phyloP scores from a whole-genome alignment of 75 land plant species.

The Pinus albicaulis region DNA sequence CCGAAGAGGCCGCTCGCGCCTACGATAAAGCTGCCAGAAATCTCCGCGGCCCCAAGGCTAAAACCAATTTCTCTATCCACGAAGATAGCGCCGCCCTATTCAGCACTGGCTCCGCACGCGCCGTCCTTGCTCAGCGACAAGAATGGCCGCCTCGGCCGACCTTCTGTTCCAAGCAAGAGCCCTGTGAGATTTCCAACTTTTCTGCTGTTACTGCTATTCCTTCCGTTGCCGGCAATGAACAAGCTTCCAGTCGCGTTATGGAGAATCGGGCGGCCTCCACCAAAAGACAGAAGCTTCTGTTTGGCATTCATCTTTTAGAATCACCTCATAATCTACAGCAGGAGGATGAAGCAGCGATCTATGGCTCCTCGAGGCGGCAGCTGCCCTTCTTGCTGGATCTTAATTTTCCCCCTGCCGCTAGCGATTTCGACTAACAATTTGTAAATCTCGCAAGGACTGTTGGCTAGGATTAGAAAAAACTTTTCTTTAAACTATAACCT shows the following conservation, averaged over 20 bases:
- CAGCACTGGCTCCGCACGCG: not conserved
- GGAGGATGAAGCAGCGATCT: not conserved
- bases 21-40: constrained; percentile 38
- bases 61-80: constrained; percentile 25
- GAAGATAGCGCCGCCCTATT: not conserved
- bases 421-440: not conserved
- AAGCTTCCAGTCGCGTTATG: not conserved
- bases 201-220: not conserved
- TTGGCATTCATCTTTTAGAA: not conserved
- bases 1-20: constrained; percentile 38
- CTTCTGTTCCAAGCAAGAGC: not conserved
- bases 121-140: not conserved
- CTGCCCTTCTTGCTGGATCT: not conserved
- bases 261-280: not conserved
- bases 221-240: not conserved
- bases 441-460: too few species aligned
- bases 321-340: not conserved
- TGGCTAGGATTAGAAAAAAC: not conserved
- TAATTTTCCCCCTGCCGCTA: not conserved
- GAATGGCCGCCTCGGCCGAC: not conserved
- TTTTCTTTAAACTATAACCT: not conserved
- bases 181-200: not conserved
- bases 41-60: constrained; percentile 42
- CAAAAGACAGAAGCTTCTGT: not conserved
- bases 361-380: not conserved